Base-by-base conservation (phyloP, 2,329 filamentous ascomycete genomes). In the Penicillium janthinellum region DNA sequence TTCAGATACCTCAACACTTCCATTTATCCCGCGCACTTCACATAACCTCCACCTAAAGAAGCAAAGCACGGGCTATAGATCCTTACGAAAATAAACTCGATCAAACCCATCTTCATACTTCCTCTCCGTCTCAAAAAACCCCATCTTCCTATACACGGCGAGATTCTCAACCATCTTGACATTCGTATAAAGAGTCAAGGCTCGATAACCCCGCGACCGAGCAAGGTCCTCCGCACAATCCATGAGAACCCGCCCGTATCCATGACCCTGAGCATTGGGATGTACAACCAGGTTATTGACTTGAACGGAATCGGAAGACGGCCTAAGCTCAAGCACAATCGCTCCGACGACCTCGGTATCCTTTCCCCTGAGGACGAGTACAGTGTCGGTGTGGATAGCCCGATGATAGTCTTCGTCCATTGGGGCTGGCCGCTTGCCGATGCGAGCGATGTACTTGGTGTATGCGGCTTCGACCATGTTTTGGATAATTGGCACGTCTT, bases 111-210 rank as follows among this genome's bases (percentile, higher is more conserved):
- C 61, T 55, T 70, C 67, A 14, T 57, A 56, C 39, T 39, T 60
- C 45, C 59, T 51, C 4, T 41, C 63, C 3, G 39, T 64, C 44
- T 69, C 67, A 10, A 20, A 15, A 58, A 70, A 69, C 6, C 67
- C 67, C 44, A 68, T 22, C 28, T 59, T 64, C 1, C 12, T 20
- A 59, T 70, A 68, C 8, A 67, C 53, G 11, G 12, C 52, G 22
- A 70, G 17, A 47, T 69, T 70, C 49, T 70, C 67, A 39, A 60
- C 59, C 68, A 69, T 70, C 20, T 65, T 68, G 38, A 64, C 57
- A 57, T 69, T 69, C 0, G 67, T 68, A n/a, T 62, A 68, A 4
- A 70, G 55, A 3, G 57, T 65, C 14, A 70, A 12, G 0, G 44
- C 57, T 11, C 4, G 31, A 1, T 42, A 60, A 10, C 34, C 38